A percentile compares a stretch with the other conserved stretches of the same genome.
Evolutionary conservation across 495 filamentous ascomycete species (phyloP).

Genomic region (Haplographium delicatum): DNA sequence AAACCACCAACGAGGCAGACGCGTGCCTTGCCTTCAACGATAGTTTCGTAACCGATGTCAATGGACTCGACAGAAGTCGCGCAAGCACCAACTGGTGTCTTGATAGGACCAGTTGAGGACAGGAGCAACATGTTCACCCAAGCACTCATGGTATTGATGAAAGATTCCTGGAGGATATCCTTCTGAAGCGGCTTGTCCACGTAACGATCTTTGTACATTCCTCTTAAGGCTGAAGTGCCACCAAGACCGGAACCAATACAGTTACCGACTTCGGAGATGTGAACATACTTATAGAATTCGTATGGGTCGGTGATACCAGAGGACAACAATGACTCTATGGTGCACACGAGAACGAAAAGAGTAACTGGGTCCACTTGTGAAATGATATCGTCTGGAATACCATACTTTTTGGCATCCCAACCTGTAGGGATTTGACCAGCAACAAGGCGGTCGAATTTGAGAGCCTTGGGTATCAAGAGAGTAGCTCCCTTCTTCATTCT

Average conservation of each 20-base stretch:
- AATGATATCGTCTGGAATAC: conserved; percentile 96
- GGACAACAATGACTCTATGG: conserved; percentile 81
- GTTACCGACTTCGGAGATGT: conserved; percentile 96
- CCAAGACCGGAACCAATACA: conserved; percentile 97
- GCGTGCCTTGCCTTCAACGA: conserved; percentile 93
- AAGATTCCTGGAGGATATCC: conserved; percentile 97
- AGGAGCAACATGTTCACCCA: conserved; percentile 99
- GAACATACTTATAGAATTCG: conserved; percentile 99
- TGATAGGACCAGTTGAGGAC: conserved; percentile 96
- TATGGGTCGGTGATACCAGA: conserved; percentile 99
- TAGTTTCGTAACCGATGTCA: conserved; percentile 96
- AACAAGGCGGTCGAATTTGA: conserved; percentile 94
- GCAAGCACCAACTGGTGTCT: conserved; percentile 96
- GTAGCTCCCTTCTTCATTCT: conserved; percentile 91
- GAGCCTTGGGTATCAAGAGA: conserved; percentile 91
- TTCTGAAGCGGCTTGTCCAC: conserved; percentile 98
- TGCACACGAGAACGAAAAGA: conserved; percentile 88
- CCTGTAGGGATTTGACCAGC: conserved; percentile 95
- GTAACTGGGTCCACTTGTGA: conserved; percentile 96
- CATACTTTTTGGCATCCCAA: conserved; percentile 92
- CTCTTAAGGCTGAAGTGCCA: conserved; percentile 83
- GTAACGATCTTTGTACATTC: conserved; percentile 98
- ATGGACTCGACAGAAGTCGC: conserved; percentile 96
- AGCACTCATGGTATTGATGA: conserved; percentile 99
- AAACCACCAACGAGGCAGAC: conserved; percentile 98